Evolutionary conservation across 805 yeast species (phyloP), one percentile per base, ranked within the genome.

Genomic region (Nakazawaea wyomingensis): DNA sequence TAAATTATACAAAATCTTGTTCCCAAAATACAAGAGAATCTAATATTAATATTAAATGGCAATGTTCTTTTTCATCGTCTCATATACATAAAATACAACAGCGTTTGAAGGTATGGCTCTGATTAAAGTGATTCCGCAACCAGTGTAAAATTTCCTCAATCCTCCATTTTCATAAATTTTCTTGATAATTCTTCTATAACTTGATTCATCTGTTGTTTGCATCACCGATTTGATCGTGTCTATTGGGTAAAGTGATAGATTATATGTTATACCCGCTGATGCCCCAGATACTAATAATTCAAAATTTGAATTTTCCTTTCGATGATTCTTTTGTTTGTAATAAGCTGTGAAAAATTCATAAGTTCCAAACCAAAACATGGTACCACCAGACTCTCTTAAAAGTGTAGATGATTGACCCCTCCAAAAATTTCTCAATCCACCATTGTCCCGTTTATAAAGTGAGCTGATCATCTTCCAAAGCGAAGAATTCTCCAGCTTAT

Each of bases 91-190:
- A 64, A 91, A 91, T 22, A 90, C 87, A 7, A 82, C 70, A 2
- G 96, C 96, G 55, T 88, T 86, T 3, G 96, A 89, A 1, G 98
- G 98, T 1, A 86, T 76, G 0, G 96, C 87, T 56, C 96, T 77
- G 5, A 78, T 50, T 45, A 88, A 62, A 0, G 97, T 88, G 44
- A 91, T 82, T 0, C 91, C 86, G 44, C 90, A 66, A 1, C 98
- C 98, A 46, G 85, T 76, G 54, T 90, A 91, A 44, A 91, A 76
- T 3, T 84, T 89, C 16, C 65, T 53, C 1, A 88, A 36, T 0
- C 97, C 97, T 1, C 80, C 78, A 27, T 66, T 63, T 22, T 50
- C 50, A 43, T 69, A 68, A 19, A 80, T 62, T 1, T 60, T 55
- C 37, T 52, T 55, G 0, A 69, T 68, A 5, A 78, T 75, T 4